Base-by-base conservation (phyloP, 140 eudicot species). In the Ambrosia hybrid region DNA sequence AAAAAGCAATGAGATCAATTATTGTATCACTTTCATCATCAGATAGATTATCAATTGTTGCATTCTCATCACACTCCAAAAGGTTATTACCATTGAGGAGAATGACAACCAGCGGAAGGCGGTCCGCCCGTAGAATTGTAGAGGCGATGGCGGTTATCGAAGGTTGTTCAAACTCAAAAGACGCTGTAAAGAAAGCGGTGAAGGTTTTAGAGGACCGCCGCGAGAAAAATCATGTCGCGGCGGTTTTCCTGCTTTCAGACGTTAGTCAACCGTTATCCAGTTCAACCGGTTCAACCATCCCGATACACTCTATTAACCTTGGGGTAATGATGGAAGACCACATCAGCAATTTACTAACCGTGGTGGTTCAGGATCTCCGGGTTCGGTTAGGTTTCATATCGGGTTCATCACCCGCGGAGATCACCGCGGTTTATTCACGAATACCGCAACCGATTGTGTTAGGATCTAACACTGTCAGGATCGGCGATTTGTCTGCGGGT, bases 191-290 rank as follows among this genome's bases (percentile, higher is more conserved):
- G 43, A 87, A 87, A 14, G 99, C 96, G 3, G 80, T 81, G 0
- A 90, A 90, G 59, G 99, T 93, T n/a, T 45, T 93, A 6, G 94
- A 88, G 53, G 97, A 93, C 64, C 91, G 99, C 4, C 83, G 90
- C 0, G 99, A 90, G 73, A 81, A 37, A 37, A 93, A 90, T 53
- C 79, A 85, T 2, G 81, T 62, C 4, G 87, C 94, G 11, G 75
- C 85, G 63, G 81, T 93, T 52, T 10, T 93, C 58, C 76, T 91
- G n/a, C 63, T 93, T 3, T 78, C 92, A 34, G 87, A 93, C 75
- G 75, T 81, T 10, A 77, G 73, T 38, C 82, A 72, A 41, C 65
- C 82, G 0, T 14, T 30, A 30, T 43, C 11, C 11, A 9, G 8
- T 41, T 0, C 75, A 12, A 52, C 77, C 72, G 78, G 83, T 73